These are phyloP conservation scores for Rhynchosporium graminicola DNA, from an alignment of 2,329 filamentous ascomycete species.

Conservation along the genomic window DNA sequence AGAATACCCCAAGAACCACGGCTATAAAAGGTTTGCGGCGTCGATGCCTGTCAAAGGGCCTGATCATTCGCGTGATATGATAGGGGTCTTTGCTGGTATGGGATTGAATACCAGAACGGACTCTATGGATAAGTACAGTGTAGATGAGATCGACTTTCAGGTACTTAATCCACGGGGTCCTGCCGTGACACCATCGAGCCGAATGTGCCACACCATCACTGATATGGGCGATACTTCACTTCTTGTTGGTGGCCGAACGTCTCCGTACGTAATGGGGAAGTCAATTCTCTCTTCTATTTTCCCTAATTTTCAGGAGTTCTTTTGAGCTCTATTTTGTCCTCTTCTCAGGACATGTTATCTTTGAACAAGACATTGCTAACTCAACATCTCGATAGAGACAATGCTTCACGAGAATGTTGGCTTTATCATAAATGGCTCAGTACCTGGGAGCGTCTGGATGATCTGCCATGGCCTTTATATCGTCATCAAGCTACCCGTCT, in stretches of 20 bases:
- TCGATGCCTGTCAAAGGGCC: slow-evolving; percentile 46
- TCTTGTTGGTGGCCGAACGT: slow-evolving; percentile 76
- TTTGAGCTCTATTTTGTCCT: too few species aligned
- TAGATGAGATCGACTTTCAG: not conserved
- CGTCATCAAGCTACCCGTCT: slow-evolving; percentile 67
- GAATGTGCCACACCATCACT: slow-evolving; percentile 79
- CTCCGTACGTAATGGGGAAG: slow-evolving; percentile 49
- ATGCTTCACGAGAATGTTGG: slow-evolving; percentile 74
- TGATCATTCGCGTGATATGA: slow-evolving; percentile 40
- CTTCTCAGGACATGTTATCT: too few species aligned
- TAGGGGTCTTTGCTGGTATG: slow-evolving; percentile 40
- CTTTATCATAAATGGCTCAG: slow-evolving; percentile 56
- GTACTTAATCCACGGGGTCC: not conserved
- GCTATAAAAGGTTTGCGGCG: slow-evolving; percentile 62
- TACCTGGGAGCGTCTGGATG: slow-evolving; percentile 63
- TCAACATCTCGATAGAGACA: slow-evolving; percentile 41
- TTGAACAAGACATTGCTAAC: too few species aligned
- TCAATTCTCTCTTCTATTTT: too few species aligned
- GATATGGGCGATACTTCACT: slow-evolving; percentile 60
- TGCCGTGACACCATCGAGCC: slow-evolving; percentile 44
- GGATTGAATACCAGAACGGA: slow-evolving; percentile 44
- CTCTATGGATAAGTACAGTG: slow-evolving; percentile 51
- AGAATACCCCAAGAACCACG: slow-evolving; percentile 44
- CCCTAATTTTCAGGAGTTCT: too few species aligned
- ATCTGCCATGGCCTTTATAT: slow-evolving; percentile 71